Conservation (phyloP, 2,329 filamentous ascomycete species). For the Bipolaris cookei region DNA sequence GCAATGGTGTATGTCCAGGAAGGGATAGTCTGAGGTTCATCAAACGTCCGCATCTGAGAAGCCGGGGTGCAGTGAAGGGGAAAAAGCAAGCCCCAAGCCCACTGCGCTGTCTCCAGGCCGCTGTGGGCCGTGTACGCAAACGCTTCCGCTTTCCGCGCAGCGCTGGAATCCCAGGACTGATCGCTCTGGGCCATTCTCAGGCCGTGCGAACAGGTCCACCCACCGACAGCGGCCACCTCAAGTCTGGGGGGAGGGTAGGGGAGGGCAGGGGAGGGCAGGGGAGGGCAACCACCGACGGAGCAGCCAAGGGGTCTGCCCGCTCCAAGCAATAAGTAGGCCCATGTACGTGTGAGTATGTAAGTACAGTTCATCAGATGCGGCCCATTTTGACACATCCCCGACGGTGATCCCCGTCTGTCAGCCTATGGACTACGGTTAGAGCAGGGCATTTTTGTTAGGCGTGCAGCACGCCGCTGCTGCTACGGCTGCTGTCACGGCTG, state of each 20-base stretch:
- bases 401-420: slow-evolving; percentile 42
- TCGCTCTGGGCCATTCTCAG: slow-evolving; percentile 12
- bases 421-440: slow-evolving; percentile 4
- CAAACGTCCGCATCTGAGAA: slow-evolving; percentile 35
- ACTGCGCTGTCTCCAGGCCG: slow-evolving; percentile 29
- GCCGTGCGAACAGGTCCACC: slow-evolving; percentile 31
- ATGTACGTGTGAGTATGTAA: too few relatives aligned
- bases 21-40: slow-evolving; percentile 38
- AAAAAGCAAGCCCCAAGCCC: slow-evolving; percentile 38
- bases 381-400: slow-evolving; percentile 34
- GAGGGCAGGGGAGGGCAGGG: background rate
- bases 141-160: slow-evolving; percentile 46
- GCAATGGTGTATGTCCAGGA: slow-evolving; percentile 38
- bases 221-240: slow-evolving; percentile 21
- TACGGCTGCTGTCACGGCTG: too few relatives aligned
- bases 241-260: slow-evolving; percentile 21
- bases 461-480: background rate
- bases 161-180: slow-evolving; percentile 26
- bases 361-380: slow-evolving; percentile 6
- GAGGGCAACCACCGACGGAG: background rate
- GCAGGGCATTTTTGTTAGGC: slow-evolving; percentile 9
- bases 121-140: slow-evolving; percentile 38
- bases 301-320: slow-evolving; percentile 17
- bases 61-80: slow-evolving; percentile 36
- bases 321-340: slow-evolving; percentile 5